A percentile compares a stretch with the other conserved stretches of the same genome.
Conservation (phyloP, 2,329 filamentous ascomycete genomes). For the Colletotrichum scovillei region DNA sequence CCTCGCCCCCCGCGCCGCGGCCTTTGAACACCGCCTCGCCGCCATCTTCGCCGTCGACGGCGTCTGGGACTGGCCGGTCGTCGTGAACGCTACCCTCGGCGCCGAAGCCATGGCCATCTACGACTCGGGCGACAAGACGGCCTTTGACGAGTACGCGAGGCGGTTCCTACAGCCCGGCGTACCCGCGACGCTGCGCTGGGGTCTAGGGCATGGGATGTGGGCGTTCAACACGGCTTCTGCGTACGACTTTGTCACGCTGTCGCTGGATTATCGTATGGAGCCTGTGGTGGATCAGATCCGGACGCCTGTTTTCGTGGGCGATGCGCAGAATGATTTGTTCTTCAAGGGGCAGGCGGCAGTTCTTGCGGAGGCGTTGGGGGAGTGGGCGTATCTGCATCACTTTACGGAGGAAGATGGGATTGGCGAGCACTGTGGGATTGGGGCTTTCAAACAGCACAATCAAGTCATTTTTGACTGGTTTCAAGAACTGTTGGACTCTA, state of each 20-base stretch:
- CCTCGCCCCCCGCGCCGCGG: slow-evolving; percentile 49
- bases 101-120: not conserved
- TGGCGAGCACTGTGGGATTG: not conserved
- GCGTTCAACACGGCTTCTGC: not conserved
- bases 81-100: not conserved
- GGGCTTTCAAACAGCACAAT: not conserved
- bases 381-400: not conserved
- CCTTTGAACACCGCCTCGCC: slow-evolving; percentile 54
- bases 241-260: not conserved
- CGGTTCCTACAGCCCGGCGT: not conserved
- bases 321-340: not conserved
- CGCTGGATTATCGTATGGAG: not conserved
- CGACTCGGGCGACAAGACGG: not conserved
- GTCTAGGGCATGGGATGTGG: not conserved
- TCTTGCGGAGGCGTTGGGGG: not conserved
- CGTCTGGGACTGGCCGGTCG: slow-evolving; percentile 42
- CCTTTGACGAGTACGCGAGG: not conserved
- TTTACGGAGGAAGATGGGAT: not conserved
- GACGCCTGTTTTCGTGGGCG: not conserved
- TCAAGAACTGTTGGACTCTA: not conserved
- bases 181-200: not conserved
- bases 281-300: not conserved
- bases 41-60: slow-evolving; percentile 54
- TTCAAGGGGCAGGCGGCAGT: not conserved
- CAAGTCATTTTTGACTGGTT: not conserved